phyloP scores from a whole-genome alignment of 768 basidiomycete genomes.

The Amyloporia xantha region DNA sequence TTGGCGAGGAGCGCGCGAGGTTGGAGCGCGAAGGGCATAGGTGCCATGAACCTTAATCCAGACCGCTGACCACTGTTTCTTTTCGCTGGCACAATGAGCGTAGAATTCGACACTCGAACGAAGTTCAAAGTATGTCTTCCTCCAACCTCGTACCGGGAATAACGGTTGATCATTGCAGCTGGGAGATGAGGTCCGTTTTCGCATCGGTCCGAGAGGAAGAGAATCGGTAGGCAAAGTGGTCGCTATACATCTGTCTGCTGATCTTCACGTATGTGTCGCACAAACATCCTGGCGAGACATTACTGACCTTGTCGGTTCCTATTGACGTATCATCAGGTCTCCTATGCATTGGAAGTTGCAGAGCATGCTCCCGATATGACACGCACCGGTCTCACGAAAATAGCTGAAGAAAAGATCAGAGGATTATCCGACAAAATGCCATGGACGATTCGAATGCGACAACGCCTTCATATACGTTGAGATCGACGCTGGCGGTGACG shows the following conservation, averaged over 20 bases:
- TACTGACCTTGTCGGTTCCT: too few species aligned
- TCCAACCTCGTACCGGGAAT: too few species aligned
- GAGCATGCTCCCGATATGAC: neutral
- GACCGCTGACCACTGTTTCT: too few species aligned
- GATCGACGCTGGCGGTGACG: too few species aligned
- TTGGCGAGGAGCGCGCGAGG: neutral
- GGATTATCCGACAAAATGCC: neutral
- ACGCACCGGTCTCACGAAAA: neutral
- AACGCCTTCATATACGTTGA: neutral
- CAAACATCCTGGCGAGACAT: too few species aligned
- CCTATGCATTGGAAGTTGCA: neutral
- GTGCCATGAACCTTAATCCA: neutral
- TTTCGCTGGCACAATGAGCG: neutral
- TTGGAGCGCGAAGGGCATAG: neutral
- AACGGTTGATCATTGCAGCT: neutral
- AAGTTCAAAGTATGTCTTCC: neutral
- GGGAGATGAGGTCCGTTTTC: neutral
- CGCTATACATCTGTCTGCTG: slow-evolving; percentile 1
- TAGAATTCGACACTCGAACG: neutral
- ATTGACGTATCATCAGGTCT: too few species aligned
- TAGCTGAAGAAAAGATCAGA: neutral
- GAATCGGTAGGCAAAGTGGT: neutral
- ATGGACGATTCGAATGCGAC: neutral
- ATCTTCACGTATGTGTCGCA: neutral
- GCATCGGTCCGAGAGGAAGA: neutral